Evolutionary conservation across 768 basidiomycete species (phyloP), one percentile per base, ranked within the genome.

Genomic region (Trametes cingulata): DNA sequence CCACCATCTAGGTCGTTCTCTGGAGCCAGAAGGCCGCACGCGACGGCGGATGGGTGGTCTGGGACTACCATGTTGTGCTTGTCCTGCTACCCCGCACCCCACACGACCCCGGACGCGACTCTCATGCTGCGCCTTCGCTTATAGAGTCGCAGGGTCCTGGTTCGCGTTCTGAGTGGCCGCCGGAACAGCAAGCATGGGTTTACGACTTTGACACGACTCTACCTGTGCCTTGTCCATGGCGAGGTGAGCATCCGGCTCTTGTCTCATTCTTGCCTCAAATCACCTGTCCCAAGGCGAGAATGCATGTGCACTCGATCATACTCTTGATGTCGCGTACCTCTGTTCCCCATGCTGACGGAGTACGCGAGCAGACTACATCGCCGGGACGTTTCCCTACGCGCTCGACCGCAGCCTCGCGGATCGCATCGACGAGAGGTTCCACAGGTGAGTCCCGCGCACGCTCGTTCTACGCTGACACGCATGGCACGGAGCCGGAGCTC

Each of bases 31-130:
- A 79, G 63, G 73, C 72, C 13, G 68, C 64, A 27, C 73, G 72
- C 36, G 59, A 41, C 39, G 29, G 33, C 22, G 64, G 54, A 3
- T 71, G 80, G 41, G 80, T 89, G 19, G 71, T 90, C 41, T 90
- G 88, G 88, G 88, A 91, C 69, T 90, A 91, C 71, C 88, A 90
- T 67, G 87, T 86, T 64, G 72, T 91, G 41, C 78, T 88, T 13
- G 69, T 83, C 46, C 73, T 90, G 29, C 78, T 77, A 41, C 72
- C 76, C 58, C 76, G 67, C 29, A 36, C 47, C 27, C 51, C 42
- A 27, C 35, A 14, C 36, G 36, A 51, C 50, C 10, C 35, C 35
- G 12, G 36, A 7, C 35, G 14, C 13, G 36, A 25, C 12, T 37
- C 36, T 37, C 20, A 51, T 14, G 14, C n/a, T n/a, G 19, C 50